Evolutionary conservation across 1,284 basidiomycete genomes (phyloP).

Genomic region (Porodaedalea pini): DNA sequence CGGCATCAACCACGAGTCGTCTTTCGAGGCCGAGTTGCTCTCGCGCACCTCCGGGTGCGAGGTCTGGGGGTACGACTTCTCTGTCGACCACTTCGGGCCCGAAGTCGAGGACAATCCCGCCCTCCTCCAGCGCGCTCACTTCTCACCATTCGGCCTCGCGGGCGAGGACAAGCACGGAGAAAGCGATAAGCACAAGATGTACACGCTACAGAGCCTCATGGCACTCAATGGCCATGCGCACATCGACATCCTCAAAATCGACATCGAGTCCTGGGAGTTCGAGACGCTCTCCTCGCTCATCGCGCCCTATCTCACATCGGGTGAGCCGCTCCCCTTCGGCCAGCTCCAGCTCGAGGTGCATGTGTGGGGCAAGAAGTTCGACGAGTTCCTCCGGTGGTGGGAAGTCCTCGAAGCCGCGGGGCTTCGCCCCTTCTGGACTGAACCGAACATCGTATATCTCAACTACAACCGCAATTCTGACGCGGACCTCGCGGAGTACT

Average conservation of each 20-base stretch:
- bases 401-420: slow-evolving; percentile 47
- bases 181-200: slow-evolving; percentile 36
- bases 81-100: slow-evolving; percentile 47
- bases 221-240: slow-evolving; percentile 39
- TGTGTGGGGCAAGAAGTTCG: slow-evolving; percentile 34
- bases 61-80: slow-evolving; percentile 53
- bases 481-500: slow-evolving; percentile 39
- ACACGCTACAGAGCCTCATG: slow-evolving; percentile 47
- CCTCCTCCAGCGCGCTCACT: slow-evolving; percentile 38
- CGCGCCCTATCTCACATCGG: slow-evolving; percentile 29
- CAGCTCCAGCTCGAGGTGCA: slow-evolving; percentile 46
- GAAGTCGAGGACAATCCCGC: slow-evolving; percentile 36
- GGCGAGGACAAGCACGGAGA: slow-evolving; percentile 35
- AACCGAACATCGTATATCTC: slow-evolving; percentile 39
- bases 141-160: slow-evolving; percentile 42
- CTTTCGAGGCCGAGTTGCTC: slow-evolving; percentile 48
- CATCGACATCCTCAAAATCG: slow-evolving; percentile 48
- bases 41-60: slow-evolving; percentile 39
- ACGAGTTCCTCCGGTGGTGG: slow-evolving; percentile 44
- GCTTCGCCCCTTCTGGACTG: slow-evolving; percentile 48
- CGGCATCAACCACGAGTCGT: slow-evolving; percentile 50
- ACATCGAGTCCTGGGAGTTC: slow-evolving; percentile 48
- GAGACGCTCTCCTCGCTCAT: slow-evolving; percentile 38
- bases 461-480: slow-evolving; percentile 32
- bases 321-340: slow-evolving; percentile 37